These are phyloP conservation scores for Botryobasidium botryosum DNA, from an alignment of 768 basidiomycete species.

Conservation along the genomic window DNA sequence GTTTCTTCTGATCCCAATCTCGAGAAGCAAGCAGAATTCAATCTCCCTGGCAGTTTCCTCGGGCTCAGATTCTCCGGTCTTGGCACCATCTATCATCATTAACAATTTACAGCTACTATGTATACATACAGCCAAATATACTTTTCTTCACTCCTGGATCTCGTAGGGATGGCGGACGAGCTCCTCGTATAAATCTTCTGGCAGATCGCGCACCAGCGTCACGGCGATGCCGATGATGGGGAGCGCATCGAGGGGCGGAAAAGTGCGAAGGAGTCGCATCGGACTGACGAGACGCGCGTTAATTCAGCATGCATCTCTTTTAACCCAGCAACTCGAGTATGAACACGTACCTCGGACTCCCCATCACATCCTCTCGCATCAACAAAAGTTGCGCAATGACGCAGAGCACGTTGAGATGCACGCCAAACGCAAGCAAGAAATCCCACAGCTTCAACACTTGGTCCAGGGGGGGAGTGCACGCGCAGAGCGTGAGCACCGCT, in stretches of 20 bases:
- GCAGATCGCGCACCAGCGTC: constrained; percentile 82
- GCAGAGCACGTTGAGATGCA: constrained; percentile 90
- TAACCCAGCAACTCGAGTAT: not conserved
- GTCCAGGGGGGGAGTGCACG: constrained; percentile 89
- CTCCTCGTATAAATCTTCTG: constrained; percentile 71
- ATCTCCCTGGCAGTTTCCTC: no score
- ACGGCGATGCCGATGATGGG: constrained; percentile 87
- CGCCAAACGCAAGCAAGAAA: constrained; percentile 90
- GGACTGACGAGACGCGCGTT: constrained; percentile 36
- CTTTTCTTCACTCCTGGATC: no score
- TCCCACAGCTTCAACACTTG: constrained; percentile 95
- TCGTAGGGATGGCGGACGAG: constrained; percentile 72
- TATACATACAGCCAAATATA: no score
- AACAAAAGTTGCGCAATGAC: constrained; percentile 89
- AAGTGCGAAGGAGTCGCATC: constrained; percentile 84
- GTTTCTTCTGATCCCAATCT: no score
- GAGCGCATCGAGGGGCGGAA: constrained; percentile 77
- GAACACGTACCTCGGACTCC: constrained; percentile 54
- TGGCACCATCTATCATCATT: no score
- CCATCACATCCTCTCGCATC: constrained; percentile 83
- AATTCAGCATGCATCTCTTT: not conserved
- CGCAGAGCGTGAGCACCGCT: constrained; percentile 91
- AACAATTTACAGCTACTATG: no score
- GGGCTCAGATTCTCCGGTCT: no score
- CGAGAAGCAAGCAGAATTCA: no score